A percentile compares a stretch with the other conserved stretches of the same genome.
These are phyloP conservation scores for Chamaecyparis obtusa DNA, from an alignment of 75 land plant species.

Conservation along the genomic window DNA sequence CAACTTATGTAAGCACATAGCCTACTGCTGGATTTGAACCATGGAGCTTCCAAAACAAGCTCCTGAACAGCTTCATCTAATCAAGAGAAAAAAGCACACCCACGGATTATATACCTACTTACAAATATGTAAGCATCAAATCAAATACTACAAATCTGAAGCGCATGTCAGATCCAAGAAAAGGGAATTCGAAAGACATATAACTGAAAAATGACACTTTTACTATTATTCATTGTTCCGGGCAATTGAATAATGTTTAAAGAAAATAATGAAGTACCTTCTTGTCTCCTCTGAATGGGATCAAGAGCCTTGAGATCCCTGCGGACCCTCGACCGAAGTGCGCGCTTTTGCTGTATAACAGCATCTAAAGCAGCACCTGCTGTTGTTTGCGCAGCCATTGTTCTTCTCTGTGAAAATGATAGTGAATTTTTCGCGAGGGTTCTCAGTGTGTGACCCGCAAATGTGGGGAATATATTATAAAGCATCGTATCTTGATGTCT, in stretches of 20 bases:
- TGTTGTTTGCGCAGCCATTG: neutral
- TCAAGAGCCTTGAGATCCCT: constrained; percentile 49
- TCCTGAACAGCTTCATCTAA: constrained; percentile 73
- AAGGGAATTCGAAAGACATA: neutral
- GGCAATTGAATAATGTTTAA: neutral
- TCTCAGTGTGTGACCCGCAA: neutral
- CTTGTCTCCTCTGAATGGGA: constrained; percentile 34
- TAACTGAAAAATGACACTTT: neutral
- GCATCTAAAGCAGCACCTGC: constrained; percentile 1
- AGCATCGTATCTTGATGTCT: neutral
- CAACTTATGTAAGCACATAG: constrained; percentile 93
- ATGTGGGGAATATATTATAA: neutral
- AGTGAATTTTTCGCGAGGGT: neutral
- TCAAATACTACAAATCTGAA: neutral
- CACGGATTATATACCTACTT: neutral
- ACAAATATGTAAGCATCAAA: neutral
- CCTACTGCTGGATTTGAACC: constrained; percentile 68
- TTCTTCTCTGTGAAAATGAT: neutral
- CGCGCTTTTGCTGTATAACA: constrained; percentile 48
- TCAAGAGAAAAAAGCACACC: neutral
- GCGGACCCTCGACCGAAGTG: constrained; percentile 57
- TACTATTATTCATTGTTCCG: neutral
- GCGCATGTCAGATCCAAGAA: neutral
- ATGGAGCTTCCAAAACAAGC: constrained; percentile 59
- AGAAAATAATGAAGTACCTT: constrained; percentile 32